phyloP scores from a whole-genome alignment of 805 yeast species.

The Yarrowia divulgata region DNA sequence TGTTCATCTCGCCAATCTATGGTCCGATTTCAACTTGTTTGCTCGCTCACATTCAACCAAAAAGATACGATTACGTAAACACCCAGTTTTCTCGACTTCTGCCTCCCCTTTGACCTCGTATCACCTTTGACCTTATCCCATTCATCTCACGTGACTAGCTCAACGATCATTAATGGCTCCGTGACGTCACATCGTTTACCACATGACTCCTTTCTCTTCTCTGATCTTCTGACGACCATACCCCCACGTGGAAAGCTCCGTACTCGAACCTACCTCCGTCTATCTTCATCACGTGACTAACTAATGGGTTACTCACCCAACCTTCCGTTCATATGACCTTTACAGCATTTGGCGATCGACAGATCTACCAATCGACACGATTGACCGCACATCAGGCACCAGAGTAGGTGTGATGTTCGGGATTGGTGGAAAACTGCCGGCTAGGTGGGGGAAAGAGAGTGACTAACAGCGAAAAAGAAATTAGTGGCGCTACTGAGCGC shows the following conservation, averaged over 20 bases:
- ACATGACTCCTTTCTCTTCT: no score
- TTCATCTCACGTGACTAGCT: no score
- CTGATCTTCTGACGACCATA: neutral
- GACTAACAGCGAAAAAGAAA: neutral
- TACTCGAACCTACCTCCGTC: neutral
- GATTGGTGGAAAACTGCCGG: constrained; percentile 15
- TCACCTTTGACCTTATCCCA: no score
- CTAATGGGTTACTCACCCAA: neutral
- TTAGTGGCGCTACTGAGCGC: neutral
- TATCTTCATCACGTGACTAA: neutral
- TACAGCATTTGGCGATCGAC: neutral
- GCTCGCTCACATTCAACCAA: no score
- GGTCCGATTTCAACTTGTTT: no score
- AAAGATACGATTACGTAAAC: no score
- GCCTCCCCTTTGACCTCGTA: no score
- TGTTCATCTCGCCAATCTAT: no score
- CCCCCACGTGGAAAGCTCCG: constrained; percentile 16
- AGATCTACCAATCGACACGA: neutral
- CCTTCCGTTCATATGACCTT: constrained; percentile 13
- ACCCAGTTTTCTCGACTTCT: no score
- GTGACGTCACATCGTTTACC: neutral
- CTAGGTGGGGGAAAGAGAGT: constrained; percentile 9
- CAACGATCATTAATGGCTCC: no score
- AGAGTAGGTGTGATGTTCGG: neutral
- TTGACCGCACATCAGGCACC: constrained; percentile 19